These are phyloP conservation scores for Dictyostelium intermedium DNA, from an alignment of 78 protist species.

Conservation along the genomic window DNA sequence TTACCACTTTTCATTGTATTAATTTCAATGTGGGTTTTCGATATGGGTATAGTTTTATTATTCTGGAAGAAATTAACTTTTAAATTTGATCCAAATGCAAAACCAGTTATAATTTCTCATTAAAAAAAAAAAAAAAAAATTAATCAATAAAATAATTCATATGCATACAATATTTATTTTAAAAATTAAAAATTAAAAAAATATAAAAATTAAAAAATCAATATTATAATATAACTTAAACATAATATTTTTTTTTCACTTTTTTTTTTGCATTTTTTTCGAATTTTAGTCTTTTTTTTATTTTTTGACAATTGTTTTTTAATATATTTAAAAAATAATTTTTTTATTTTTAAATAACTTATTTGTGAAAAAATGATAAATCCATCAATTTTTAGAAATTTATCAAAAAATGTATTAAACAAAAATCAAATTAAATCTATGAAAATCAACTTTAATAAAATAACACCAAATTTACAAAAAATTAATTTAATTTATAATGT, in stretches of 20 bases:
- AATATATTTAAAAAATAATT: too few species aligned
- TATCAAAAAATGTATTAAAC: not conserved
- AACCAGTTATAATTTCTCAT: not conserved
- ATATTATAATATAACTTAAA: too few species aligned
- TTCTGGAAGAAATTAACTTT: constrained; percentile 50
- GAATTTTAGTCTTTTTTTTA: too few species aligned
- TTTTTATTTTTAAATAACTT: not conserved
- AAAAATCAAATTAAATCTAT: not conserved
- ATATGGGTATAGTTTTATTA: constrained; percentile 36
- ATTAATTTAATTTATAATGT: not conserved
- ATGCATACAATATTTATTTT: too few species aligned
- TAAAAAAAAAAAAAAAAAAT: not conserved
- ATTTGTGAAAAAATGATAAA: not conserved
- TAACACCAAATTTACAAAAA: not conserved
- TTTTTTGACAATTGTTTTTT: too few species aligned
- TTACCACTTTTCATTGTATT: constrained; percentile 46
- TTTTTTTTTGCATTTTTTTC: too few species aligned
- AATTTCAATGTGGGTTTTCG: constrained; percentile 45
- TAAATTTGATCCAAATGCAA: constrained; percentile 15
- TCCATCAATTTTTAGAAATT: not conserved
- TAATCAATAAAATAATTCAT: too few species aligned
- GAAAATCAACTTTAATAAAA: too few species aligned
- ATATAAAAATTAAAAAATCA: too few species aligned
- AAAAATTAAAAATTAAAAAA: too few species aligned
- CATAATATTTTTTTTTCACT: too few species aligned